Evolutionary conservation across 129 eudicot genomes (phyloP), one percentile per base, ranked within the genome.

Genomic region (Flaveria brownii): DNA sequence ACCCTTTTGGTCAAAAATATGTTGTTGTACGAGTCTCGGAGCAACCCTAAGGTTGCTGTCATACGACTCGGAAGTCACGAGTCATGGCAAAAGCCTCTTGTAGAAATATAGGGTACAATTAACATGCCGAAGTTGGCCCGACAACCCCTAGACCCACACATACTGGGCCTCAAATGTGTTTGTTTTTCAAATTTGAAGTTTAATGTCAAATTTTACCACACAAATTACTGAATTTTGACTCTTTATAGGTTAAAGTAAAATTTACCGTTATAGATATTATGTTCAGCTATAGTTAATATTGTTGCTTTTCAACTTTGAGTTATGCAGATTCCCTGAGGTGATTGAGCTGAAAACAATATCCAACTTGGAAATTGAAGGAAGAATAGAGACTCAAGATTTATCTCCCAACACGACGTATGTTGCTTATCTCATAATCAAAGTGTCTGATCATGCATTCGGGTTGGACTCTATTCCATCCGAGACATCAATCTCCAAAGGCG

Each of bases 391-490:
- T 4, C 25, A 80, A 77, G 64, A 56, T 18, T 73, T 90, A 56
- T 87, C 92, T 17, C 81, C 81, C 6, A 73, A 83, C 79, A 83
- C 88, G 2, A 83, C 74, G n/a, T 90, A 90, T 0, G 87, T 88
- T 5, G 86, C 92, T 7, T 85, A 85, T 77, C 83, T 90, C 12
- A 26, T 90, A 4, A 70, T 83, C 25, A 82, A 87, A 69, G 71
- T 83, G 4, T 45, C 75, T 9, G 77, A 87, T 28, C 41, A 62
- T 2, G 69, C 92, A 60, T 90, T 75, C 46, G 96, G 96, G 46
- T 82, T 90, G 63, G 86, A 87, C 45, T 80, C 90, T 6, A 81
- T 87, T 25, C 87, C 96, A 42, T 78, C 76, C 0, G 92, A 87
- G 74, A 72, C 61, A 13, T 77, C 85, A 4, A 47, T 87, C 5